These are phyloP conservation scores for Aspergillus aculeatinus DNA, from an alignment of 2,329 filamentous ascomycete genomes.

Conservation along the genomic window DNA sequence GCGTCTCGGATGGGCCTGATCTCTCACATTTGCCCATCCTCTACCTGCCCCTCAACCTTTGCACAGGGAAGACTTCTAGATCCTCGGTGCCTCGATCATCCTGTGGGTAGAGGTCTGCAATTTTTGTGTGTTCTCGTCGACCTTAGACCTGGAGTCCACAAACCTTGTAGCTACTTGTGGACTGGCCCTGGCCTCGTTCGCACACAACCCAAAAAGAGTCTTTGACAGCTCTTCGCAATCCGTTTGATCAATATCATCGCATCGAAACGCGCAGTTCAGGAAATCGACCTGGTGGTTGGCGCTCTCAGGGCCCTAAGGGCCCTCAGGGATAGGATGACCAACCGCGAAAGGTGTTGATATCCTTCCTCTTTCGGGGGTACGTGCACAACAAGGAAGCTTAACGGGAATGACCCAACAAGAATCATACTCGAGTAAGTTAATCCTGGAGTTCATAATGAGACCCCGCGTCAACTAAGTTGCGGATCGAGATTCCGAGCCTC, in stretches of 20 bases:
- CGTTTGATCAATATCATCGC: background rate
- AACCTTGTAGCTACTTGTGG: background rate
- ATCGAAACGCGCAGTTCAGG: background rate
- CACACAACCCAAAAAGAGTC: background rate
- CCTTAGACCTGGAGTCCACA: background rate
- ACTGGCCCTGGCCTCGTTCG: background rate
- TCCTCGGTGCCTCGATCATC: background rate
- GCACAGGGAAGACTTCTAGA: background rate
- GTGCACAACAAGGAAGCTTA: background rate
- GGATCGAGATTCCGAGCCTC: constrained; percentile 20
- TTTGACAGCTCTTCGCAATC: background rate
- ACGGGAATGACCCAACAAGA: background rate
- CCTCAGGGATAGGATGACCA: background rate
- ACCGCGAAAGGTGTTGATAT: background rate
- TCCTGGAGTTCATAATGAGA: background rate
- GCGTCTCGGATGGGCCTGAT: constrained; percentile 5
- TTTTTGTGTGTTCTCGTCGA: background rate
- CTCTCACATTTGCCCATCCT: constrained; percentile 5
- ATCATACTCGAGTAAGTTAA: background rate
- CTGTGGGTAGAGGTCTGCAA: background rate
- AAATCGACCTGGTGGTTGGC: background rate
- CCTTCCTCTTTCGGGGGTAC: background rate
- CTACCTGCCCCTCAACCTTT: background rate
- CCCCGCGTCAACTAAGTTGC: constrained; percentile 13
- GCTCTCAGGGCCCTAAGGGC: background rate